Evolutionary conservation across 2,329 filamentous ascomycete genomes (phyloP).

Genomic region (Myriangium duriaei): DNA sequence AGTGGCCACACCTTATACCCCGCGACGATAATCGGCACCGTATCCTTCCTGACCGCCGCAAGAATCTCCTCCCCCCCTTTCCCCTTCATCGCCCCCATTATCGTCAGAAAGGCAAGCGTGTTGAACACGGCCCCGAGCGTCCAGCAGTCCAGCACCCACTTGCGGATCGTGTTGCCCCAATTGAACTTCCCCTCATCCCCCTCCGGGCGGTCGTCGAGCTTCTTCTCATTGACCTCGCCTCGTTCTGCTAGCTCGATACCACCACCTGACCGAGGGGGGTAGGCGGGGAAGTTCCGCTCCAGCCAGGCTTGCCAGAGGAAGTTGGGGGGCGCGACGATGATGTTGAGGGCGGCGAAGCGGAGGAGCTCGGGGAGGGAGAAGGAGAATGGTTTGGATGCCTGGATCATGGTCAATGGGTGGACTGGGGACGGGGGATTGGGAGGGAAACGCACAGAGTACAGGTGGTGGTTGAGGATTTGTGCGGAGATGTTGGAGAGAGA

Average conservation of each 20-base stretch:
- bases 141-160: conserved; percentile 51
- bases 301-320: conserved; percentile 47
- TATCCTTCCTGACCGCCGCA: conserved; percentile 23
- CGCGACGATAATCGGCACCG: conserved; percentile 46
- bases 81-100: conserved; percentile 35
- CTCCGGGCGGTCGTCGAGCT: conserved; percentile 23
- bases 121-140: conserved; percentile 50
- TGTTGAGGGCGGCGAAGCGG: conserved; percentile 42
- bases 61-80: conserved; percentile 9
- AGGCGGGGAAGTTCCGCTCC: conserved; percentile 41
- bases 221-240: conserved; percentile 31
- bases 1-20: conserved; percentile 62
- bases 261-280: conserved; percentile 12
- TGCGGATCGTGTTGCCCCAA: conserved; percentile 27
- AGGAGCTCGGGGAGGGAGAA: conserved; percentile 39
- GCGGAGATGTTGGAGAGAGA: conserved; percentile 60
- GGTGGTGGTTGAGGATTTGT: conserved; percentile 44
- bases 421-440: neutral
- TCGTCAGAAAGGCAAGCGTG: conserved; percentile 46
- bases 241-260: conserved; percentile 8
- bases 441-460: conserved; percentile 5
- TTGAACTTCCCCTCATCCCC: conserved; percentile 15
- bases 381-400: conserved; percentile 32
- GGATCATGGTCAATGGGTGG: neutral
- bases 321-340: conserved; percentile 44